Evolutionary conservation across 148 eudicot species (phyloP), one percentile per base, ranked within the genome.

Genomic region (Spergularia bocconei): DNA sequence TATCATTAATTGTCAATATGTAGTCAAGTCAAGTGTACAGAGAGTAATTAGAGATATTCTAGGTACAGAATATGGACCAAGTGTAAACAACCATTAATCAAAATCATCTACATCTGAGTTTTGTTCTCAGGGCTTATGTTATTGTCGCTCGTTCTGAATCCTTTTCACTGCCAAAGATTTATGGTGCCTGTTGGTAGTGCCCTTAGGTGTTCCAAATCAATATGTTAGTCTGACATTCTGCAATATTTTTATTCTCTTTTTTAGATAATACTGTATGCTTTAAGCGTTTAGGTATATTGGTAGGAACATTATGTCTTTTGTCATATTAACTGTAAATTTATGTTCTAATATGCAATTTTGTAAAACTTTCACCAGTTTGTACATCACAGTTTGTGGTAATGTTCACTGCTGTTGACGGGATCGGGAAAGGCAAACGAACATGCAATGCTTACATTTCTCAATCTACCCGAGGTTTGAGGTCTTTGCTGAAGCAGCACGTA

Each of bases 401-500:
- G 94, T 95, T 95, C 77, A 85, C 85, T 69, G 88, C 86, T 80
- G 79, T 72, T 79, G 79, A 81, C 78, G 88, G 86, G 79, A 58
- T 50, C 23, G 86, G 71, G 73, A 82, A 80, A 78, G 79, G 75
- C 58, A 89, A 90, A 82, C 79, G 83, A 50, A 65, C 69, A 65
- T 95, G 96, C 86, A 78, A 81, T 70, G 97, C 96, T 44, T 95
- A 87, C 73, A 81, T 95, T 51, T 95, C 99, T 57, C 96, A 87
- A 78, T 92, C 97, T 48, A 92, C 99, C 14, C 87, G 96, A 87
- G 86, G 87, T 74, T 81, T 95, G 64, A 87, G 99, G 84, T 88
- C 96, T 70, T 84, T 89, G 85, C 81, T 95, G 80, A 90, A 75
- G 77, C 94, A 90, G 82, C 96, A 92, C 79, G 99, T 95, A 88